These are phyloP conservation scores for Gorgonomyces haynaldii DNA, from an alignment of 192 early-diverging fungal genomes.

Conservation along the genomic window DNA sequence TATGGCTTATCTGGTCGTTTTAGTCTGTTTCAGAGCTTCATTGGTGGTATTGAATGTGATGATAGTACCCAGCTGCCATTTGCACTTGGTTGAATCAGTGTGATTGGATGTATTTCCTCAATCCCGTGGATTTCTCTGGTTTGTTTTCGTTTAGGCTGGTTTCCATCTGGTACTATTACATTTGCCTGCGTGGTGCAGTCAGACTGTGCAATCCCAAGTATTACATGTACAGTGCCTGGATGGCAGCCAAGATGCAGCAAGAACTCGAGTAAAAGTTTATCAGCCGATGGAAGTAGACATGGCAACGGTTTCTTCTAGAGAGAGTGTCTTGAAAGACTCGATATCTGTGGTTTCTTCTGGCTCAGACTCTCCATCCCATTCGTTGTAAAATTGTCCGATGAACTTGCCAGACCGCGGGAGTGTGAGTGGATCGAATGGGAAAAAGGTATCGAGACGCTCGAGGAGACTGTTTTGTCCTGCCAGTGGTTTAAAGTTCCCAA, in stretches of 20 bases:
- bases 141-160: neutral
- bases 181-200: neutral
- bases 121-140: neutral
- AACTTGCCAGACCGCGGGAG: conserved; percentile 58
- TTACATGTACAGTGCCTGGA: neutral
- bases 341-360: neutral
- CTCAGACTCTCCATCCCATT: conserved; percentile 66
- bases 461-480: neutral
- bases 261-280: no score
- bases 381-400: conserved; percentile 62
- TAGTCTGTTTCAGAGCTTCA: neutral
- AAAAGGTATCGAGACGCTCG: conserved; percentile 58
- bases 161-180: neutral
- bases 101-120: neutral
- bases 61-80: no score
- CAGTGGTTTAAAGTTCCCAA: conserved; percentile 34
- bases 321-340: neutral
- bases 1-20: neutral
- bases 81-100: neutral
- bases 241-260: conserved; percentile 1
- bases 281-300: neutral
- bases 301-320: neutral
- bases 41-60: neutral
- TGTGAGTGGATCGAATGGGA: conserved; percentile 88
- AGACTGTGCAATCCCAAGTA: conserved; percentile 3